A percentile compares a stretch with the other conserved stretches of the same genome.
These are phyloP conservation scores for Dendryphion nanum DNA, from an alignment of 2,329 filamentous ascomycete species.

Conservation along the genomic window DNA sequence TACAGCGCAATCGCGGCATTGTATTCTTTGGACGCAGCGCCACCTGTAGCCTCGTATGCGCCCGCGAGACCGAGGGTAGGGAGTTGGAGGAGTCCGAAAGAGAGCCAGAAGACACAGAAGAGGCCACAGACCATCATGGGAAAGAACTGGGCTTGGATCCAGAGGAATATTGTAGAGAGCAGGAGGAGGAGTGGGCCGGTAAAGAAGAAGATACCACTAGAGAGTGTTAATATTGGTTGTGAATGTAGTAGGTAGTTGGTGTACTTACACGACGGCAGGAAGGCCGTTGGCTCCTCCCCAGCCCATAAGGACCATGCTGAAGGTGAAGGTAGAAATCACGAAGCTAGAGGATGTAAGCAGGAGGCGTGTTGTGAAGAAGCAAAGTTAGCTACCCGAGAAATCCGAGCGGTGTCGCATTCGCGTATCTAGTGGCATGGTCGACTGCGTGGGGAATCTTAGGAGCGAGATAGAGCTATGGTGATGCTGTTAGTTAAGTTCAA, in stretches of 20 bases:
- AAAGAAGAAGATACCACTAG: constrained; percentile 44
- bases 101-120: constrained; percentile 55
- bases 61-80: constrained; percentile 49
- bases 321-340: constrained; percentile 42
- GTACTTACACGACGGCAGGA: constrained; percentile 31
- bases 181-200: constrained; percentile 49
- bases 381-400: constrained; percentile 27
- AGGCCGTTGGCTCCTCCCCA: constrained; percentile 40
- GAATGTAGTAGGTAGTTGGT: not conserved
- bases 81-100: constrained; percentile 52
- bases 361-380: not conserved
- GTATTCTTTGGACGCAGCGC: constrained; percentile 45
- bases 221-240: too few relatives aligned
- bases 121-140: constrained; percentile 54
- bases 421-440: constrained; percentile 16
- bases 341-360: constrained; percentile 19
- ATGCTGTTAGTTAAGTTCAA: not conserved
- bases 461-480: constrained; percentile 18
- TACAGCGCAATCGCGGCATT: constrained; percentile 52
- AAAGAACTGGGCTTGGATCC: constrained; percentile 41
- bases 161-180: constrained; percentile 52
- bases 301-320: constrained; percentile 41
- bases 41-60: constrained; percentile 43
- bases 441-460: constrained; percentile 23
- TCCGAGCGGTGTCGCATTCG: constrained; percentile 27